These are phyloP conservation scores for Colletotrichum karsti DNA, from an alignment of 2,329 filamentous ascomycete genomes.

Conservation along the genomic window DNA sequence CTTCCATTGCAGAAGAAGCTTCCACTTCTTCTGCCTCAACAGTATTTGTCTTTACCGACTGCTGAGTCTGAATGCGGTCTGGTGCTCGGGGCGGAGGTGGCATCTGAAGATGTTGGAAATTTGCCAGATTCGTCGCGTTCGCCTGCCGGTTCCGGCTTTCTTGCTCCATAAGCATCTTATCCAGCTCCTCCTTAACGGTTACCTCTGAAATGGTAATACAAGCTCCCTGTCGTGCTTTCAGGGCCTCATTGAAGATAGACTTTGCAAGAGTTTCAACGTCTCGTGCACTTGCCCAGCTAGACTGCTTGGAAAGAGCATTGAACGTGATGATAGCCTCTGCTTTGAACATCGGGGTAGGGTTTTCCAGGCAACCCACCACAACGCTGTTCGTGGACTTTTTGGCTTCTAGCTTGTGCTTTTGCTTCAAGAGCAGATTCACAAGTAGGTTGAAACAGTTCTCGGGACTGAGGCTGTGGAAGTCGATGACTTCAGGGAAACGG, in stretches of 20 bases:
- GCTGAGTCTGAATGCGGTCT: neutral
- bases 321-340: slow-evolving; percentile 44
- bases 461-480: slow-evolving; percentile 58
- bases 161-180: slow-evolving; percentile 34
- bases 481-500: slow-evolving; percentile 69
- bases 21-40: neutral
- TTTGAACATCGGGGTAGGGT: slow-evolving; percentile 24
- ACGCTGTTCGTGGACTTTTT: slow-evolving; percentile 28
- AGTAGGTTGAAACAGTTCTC: slow-evolving; percentile 56
- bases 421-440: slow-evolving; percentile 34
- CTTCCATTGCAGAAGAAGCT: neutral
- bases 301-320: slow-evolving; percentile 45
- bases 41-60: neutral
- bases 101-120: neutral
- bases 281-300: slow-evolving; percentile 70
- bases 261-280: slow-evolving; percentile 66
- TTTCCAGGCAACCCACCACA: slow-evolving; percentile 36
- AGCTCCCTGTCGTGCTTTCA: slow-evolving; percentile 31
- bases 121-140: neutral
- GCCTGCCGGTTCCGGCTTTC: neutral
- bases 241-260: slow-evolving; percentile 53
- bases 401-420: slow-evolving; percentile 38
- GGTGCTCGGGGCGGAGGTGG: neutral
- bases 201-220: slow-evolving; percentile 32
- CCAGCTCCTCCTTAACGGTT: slow-evolving; percentile 28